Base-by-base conservation (phyloP, 306 rosid genomes). In the Cucumis hystrix region DNA sequence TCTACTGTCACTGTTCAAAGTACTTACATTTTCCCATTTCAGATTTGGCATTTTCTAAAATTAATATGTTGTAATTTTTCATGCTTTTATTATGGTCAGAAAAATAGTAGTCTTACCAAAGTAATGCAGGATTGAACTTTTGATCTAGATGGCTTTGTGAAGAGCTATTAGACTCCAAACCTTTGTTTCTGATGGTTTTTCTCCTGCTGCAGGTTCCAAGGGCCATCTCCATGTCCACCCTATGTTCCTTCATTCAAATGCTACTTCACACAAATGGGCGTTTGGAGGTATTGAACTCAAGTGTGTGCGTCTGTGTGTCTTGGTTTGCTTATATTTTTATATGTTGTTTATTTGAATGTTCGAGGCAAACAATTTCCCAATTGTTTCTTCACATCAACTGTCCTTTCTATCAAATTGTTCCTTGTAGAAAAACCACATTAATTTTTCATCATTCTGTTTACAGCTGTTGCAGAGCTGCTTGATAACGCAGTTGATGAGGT, bases 401-500 rank as follows among this genome's bases (percentile, higher is more conserved):
- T 52, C 59, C 23, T 51, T 54, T 55, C 64, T 74, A 52, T 37
- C 8, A 12, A 5, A 10, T 58, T n/a, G 1, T 35, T 79, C 51
- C 35, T 30, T 72, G 25, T 51, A 72, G 28, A 71, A 51, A 49
- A 45, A 14, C 39, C 23, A 72, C 14, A 25, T 7, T 16, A 23
- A 8, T 17, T 9, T 13, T 72, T n/a, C 4, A 54, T 69, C 75
- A 56, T 84, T 58, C 60, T 68, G 70, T 77, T 80, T 90, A 79
- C 93, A 95, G 98, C 97, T 60, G 62, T 95, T 60, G 97, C 97
- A 1, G 98, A 95, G 83, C 88, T 95, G 83, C 90, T 95, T 47
- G 98, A 95, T 83, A 95, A 95, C 84, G 96, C 93, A 41, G 82
- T 95, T 77, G 98, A 95, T 82, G 98, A 95, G 98, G 98, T 95